Base-by-base conservation (phyloP, 1,284 basidiomycete genomes). In the Chondrostereum purpureum region DNA sequence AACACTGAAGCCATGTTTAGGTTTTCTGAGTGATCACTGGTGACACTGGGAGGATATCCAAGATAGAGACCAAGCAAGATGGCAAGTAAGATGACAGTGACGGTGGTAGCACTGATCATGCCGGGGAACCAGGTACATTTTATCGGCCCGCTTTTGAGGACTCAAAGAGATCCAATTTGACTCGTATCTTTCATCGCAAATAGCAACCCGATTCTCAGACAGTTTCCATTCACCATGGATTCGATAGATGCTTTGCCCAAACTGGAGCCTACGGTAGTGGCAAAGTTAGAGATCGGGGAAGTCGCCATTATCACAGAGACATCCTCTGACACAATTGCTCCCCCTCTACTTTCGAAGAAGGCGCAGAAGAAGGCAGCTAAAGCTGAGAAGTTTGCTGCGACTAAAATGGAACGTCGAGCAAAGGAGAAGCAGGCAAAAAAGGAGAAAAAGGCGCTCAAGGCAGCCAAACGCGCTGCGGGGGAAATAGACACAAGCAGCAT, bases 331-430 rank as follows among this genome's bases (percentile, higher is more conserved):
- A 31, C 27, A 8, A 16, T 13, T 5, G 18, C 10, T 13, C 21
- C n/a, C 22, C 42, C 42, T 50, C 58, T 64, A 10, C 70, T 84
- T 49, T 90, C 88, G 36, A 93, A 93, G 62, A 88, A 79, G 14
- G 88, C 89, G 0, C 75, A 80, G 57, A 93, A 93, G 63, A 85
- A 79, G 56, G 77, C 80, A 2, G 80, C 80, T 3, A 86, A 77
- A 56, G 76, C 78, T 12, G 82, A 85, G 42, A 72, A 72, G 20
- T 63, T 77, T 50, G 81, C 80, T 18, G 83, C 80, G 17, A 63
- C 69, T 42, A 93, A 92, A 66, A 69, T 82, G 43, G 55, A 60
- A 58, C 46, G 49, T 47, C 44, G 48, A 10, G 48, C 48, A 8
- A 39, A 48, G 44, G 90, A 92, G 24, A 52, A 70, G 66, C 52